phyloP scores from a whole-genome alignment of 2,329 filamentous ascomycete species.

The Fusarium sambucinum region DNA sequence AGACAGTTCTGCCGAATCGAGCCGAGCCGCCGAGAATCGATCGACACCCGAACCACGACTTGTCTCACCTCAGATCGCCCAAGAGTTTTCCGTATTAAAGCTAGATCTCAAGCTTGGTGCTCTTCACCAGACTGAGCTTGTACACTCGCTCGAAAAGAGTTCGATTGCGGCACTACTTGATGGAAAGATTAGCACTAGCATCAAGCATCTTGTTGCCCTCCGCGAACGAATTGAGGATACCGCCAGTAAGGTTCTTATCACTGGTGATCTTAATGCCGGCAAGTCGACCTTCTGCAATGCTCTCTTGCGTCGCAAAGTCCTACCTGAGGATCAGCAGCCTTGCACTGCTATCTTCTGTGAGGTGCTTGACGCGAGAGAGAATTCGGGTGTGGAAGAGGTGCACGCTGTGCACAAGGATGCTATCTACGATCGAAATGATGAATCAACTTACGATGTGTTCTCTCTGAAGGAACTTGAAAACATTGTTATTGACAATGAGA shows the following conservation, averaged over 20 bases:
- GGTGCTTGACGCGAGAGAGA: slow-evolving; percentile 91
- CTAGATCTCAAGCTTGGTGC: slow-evolving; percentile 91
- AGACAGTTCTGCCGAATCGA: slow-evolving; percentile 73
- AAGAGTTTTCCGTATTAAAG: slow-evolving; percentile 96
- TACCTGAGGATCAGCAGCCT: slow-evolving; percentile 97
- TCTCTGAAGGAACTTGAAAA: slow-evolving; percentile 82
- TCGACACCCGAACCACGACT: slow-evolving; percentile 78
- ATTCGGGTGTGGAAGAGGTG: slow-evolving; percentile 91
- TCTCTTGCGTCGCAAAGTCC: slow-evolving; percentile 87
- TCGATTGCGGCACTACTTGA: slow-evolving; percentile 92
- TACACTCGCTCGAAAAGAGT: slow-evolving; percentile 92
- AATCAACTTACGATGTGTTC: slow-evolving; percentile 93
- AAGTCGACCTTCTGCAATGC: slow-evolving; percentile 99
- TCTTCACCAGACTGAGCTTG: slow-evolving; percentile 87
- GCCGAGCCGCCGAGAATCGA: slow-evolving; percentile 74
- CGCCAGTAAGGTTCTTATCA: slow-evolving; percentile 95
- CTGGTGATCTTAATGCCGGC: slow-evolving; percentile 94
- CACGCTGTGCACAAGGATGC: slow-evolving; percentile 89
- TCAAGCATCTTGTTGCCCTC: slow-evolving; percentile 87
- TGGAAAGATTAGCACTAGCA: slow-evolving; percentile 92
- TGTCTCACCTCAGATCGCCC: slow-evolving; percentile 90
- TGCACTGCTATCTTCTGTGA: slow-evolving; percentile 99
- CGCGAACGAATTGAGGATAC: slow-evolving; percentile 97
- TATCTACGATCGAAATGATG: slow-evolving; percentile 87
- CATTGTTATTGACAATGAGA: slow-evolving; percentile 88